Evolutionary conservation across 2,329 filamentous ascomycete genomes (phyloP).

Genomic region (Monascus ruber): DNA sequence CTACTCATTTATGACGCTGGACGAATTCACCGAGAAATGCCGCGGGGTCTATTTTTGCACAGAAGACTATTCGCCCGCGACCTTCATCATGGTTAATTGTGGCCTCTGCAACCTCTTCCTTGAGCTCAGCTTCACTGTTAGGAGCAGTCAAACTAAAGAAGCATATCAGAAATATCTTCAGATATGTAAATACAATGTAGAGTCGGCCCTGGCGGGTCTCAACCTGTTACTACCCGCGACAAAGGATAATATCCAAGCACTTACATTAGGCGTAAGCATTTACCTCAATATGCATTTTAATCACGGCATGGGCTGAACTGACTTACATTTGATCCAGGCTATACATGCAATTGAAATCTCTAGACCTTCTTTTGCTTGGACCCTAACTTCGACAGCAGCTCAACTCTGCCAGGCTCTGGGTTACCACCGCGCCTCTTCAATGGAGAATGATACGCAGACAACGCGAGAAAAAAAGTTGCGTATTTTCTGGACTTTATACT

Average conservation of each 20-base stretch:
- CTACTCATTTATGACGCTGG: slow-evolving; percentile 22
- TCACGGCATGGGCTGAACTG: background rate
- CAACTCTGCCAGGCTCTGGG: slow-evolving; percentile 52
- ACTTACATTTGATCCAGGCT: slow-evolving; percentile 29
- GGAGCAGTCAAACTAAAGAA: slow-evolving; percentile 9
- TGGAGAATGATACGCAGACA: slow-evolving; percentile 12
- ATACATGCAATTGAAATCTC: slow-evolving; percentile 53
- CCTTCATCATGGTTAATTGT: slow-evolving; percentile 30
- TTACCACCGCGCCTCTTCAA: slow-evolving; percentile 37
- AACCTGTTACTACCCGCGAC: slow-evolving; percentile 47
- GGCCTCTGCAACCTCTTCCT: slow-evolving; percentile 28
- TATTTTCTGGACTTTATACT: slow-evolving; percentile 50
- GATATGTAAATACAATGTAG: slow-evolving; percentile 34
- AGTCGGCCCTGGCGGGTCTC: slow-evolving; percentile 36
- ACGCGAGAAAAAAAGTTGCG: slow-evolving; percentile 22
- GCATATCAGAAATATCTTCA: slow-evolving; percentile 19
- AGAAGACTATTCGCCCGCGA: slow-evolving; percentile 29
- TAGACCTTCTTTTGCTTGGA: slow-evolving; percentile 53
- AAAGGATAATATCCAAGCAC: slow-evolving; percentile 46
- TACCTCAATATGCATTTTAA: background rate
- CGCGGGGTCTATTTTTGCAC: slow-evolving; percentile 33
- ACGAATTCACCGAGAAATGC: slow-evolving; percentile 27
- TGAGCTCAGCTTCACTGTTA: slow-evolving; percentile 15
- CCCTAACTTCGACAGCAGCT: slow-evolving; percentile 48
- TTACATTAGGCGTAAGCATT: slow-evolving; percentile 45